Percentiles rank a stretch among this genome's conserved stretches.
phyloP scores from a whole-genome alignment of 2,329 filamentous ascomycete genomes.

The Blumeriella jaapii region DNA sequence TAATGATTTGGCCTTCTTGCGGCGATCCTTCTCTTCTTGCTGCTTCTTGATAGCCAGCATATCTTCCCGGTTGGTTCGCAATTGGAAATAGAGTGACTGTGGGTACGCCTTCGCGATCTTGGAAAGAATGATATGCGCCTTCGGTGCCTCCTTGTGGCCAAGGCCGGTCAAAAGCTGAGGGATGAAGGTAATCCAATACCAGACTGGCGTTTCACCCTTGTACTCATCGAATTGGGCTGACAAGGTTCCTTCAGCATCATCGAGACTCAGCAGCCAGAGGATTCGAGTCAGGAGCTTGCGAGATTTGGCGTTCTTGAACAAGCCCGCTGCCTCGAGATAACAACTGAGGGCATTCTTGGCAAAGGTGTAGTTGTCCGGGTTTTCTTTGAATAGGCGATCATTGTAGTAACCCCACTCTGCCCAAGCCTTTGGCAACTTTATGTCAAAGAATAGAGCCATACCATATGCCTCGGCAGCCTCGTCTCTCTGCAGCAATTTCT shows the following conservation, averaged over 20 bases:
- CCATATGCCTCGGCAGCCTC: slow-evolving; percentile 93
- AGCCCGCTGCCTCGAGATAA: slow-evolving; percentile 88
- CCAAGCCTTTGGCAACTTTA: slow-evolving; percentile 93
- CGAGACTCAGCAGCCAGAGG: slow-evolving; percentile 87
- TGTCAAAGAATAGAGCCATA: slow-evolving; percentile 89
- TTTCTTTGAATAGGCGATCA: slow-evolving; percentile 88
- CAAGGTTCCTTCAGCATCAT: slow-evolving; percentile 75
- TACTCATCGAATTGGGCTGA: slow-evolving; percentile 86
- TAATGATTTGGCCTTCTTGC: slow-evolving; percentile 31
- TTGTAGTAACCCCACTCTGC: slow-evolving; percentile 99
- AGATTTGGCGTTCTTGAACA: slow-evolving; percentile 96
- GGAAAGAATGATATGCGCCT: slow-evolving; percentile 74
- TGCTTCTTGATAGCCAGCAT: slow-evolving; percentile 85
- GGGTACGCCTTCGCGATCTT: slow-evolving; percentile 95
- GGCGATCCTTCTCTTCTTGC: slow-evolving; percentile 46
- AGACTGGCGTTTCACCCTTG: slow-evolving; percentile 93
- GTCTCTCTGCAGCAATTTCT: slow-evolving; percentile 79
- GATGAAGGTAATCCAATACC: slow-evolving; percentile 99
- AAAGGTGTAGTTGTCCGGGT: slow-evolving; percentile 67
- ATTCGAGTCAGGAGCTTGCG: slow-evolving; percentile 88
- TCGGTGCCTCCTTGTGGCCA: slow-evolving; percentile 79
- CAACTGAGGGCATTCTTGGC: slow-evolving; percentile 90
- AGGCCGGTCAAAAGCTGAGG: slow-evolving; percentile 89
- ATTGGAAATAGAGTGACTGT: slow-evolving; percentile 89
- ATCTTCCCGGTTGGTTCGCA: slow-evolving; percentile 88